These are phyloP conservation scores for Henckelia pumila DNA, from an alignment of 257 asterid genomes.

Conservation along the genomic window DNA sequence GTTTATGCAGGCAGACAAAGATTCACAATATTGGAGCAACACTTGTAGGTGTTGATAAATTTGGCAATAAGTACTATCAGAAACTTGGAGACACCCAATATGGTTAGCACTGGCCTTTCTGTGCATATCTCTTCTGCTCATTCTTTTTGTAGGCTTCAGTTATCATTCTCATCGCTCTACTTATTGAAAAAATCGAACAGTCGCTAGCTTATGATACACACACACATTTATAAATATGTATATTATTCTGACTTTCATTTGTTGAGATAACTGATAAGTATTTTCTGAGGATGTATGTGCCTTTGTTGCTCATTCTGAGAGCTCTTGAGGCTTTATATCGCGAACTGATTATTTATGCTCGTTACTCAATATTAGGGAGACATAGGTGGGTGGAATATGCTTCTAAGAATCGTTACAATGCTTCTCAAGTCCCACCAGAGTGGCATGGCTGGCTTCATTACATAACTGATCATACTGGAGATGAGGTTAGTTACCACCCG, in stretches of 20 bases:
- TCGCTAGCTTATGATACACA: too few relatives aligned
- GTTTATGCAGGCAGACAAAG: constrained; percentile 73
- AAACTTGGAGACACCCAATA: constrained; percentile 79
- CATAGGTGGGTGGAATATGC: constrained; percentile 99
- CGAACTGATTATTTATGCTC: constrained; percentile 14
- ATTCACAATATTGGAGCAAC: constrained; percentile 94
- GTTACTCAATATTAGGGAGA: constrained; percentile 52
- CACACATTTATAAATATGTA: too few relatives aligned
- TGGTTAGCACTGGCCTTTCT: constrained; percentile 50
- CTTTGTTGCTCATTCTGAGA: not conserved
- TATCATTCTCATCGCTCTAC: not conserved
- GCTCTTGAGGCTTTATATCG: constrained; percentile 9
- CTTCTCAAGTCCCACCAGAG: constrained; percentile 97
- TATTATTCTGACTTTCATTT: too few relatives aligned
- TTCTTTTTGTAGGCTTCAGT: constrained; percentile 10
- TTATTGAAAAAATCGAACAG: too few relatives aligned
- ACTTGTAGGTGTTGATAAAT: constrained; percentile 80
- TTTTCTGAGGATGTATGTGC: not conserved
- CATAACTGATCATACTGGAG: constrained; percentile 94
- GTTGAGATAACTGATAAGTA: not conserved
- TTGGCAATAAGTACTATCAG: constrained; percentile 93
- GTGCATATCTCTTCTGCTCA: not conserved
- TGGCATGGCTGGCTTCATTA: constrained; percentile 99
- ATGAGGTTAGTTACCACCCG: constrained; percentile 53
- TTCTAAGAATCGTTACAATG: constrained; percentile 85